Base-by-base conservation (phyloP, 208 protist genomes). In the Acanthamoeba healyi region DNA sequence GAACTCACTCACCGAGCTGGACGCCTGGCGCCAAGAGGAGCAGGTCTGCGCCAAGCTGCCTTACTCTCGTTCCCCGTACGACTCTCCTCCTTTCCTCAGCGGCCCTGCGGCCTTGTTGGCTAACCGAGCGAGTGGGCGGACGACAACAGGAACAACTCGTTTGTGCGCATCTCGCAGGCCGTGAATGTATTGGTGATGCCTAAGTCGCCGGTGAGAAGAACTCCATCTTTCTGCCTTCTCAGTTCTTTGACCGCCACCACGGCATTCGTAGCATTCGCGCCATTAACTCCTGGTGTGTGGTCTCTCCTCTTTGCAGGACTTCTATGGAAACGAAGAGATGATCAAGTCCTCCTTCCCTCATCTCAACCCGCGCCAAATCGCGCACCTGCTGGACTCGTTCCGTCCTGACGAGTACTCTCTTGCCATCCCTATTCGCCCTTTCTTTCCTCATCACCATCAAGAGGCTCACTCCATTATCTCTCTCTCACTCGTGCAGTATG, bases 351-450 rank as follows among this genome's bases (percentile, higher is more conserved):
- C 81, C 9, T 89, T 89, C 51, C 81, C 81, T 38, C 81, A 89
- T 38, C 81, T 89, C 29, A 89, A 89, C 29, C 81, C 81, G 32
- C 51, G 44, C 46, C 81, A 89, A 29, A 65, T 89, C n/a, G 51
- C 54, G 22, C 81, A 89, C 51, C 81, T 89, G 51, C 81, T 89
- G 9, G 81, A 89, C 51, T 58, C 81, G 19, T 89, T 89, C 54
- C 51, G 54, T 44, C 81, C 81, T 22, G 81, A 89, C 81, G 81
- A 89, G 81, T 89, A 65, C 81, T n/a, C n/a, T n/a, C n/a, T n/a
- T n/a, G n/a, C n/a, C n/a, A n/a, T n/a, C n/a, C n/a, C n/a, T n/a
- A n/a, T n/a, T n/a, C n/a, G n/a, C n/a, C n/a, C n/a, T 54, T 15
- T 19, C 49, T 54, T 15, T 54, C 49, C 15, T 6, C 38, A 7